These are phyloP conservation scores for Colletotrichum plurivorum DNA, from an alignment of 2,329 filamentous ascomycete species.

Conservation along the genomic window DNA sequence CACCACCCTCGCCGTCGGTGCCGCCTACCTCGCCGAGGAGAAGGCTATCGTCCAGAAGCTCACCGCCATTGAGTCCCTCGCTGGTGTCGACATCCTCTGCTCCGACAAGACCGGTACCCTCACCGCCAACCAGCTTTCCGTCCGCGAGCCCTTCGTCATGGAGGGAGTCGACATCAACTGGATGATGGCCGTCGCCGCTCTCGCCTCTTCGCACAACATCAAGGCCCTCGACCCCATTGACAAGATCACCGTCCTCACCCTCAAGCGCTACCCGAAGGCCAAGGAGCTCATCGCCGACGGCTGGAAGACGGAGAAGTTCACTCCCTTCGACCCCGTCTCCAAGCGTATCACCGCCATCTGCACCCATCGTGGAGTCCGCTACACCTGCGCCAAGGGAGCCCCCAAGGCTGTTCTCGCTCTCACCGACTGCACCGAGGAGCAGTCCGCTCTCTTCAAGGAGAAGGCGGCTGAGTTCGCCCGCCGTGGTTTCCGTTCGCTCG, in stretches of 20 bases:
- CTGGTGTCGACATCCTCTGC: constrained; percentile 83
- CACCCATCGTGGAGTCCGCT: constrained; percentile 77
- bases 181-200: constrained; percentile 86
- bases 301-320: constrained; percentile 85
- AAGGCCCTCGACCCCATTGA: constrained; percentile 85
- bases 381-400: constrained; percentile 83
- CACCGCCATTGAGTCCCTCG: constrained; percentile 82
- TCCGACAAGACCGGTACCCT: constrained; percentile 87
- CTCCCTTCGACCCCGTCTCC: constrained; percentile 83
- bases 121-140: constrained; percentile 81
- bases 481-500: constrained; percentile 85
- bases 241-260: constrained; percentile 83
- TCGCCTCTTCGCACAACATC: constrained; percentile 84
- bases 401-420: constrained; percentile 82
- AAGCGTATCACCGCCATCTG: constrained; percentile 83
- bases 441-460: constrained; percentile 76
- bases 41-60: constrained; percentile 86
- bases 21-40: constrained; percentile 82
- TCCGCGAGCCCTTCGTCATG: constrained; percentile 82
- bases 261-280: constrained; percentile 83
- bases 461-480: constrained; percentile 83
- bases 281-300: constrained; percentile 81
- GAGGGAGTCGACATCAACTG: constrained; percentile 85
- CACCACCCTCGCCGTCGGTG: constrained; percentile 82
- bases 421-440: constrained; percentile 76